Evolutionary conservation across 257 asterid genomes (phyloP), one percentile per base, ranked within the genome.

Genomic region (Anisodus tanguticus): DNA sequence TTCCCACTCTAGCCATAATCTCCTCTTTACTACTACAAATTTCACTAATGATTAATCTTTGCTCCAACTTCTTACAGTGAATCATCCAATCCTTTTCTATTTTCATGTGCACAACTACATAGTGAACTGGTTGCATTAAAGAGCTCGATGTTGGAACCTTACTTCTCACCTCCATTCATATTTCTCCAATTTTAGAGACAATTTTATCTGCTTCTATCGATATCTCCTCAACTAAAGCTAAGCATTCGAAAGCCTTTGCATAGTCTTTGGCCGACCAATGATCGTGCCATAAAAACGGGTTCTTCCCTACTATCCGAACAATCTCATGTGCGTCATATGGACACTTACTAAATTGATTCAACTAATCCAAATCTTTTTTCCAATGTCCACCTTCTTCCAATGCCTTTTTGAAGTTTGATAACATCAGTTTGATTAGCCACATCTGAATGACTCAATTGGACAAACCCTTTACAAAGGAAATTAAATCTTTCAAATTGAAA

Each of bases 51-150:
- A 91, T 94, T 49, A 86, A 80, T 84, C 97, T 89, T 76, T 90
- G 95, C 90, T 95, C 98, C 66, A 90, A 85, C 68, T 96, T 96
- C 88, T 91, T 93, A 88, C 99, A 96, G 80, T 96, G 99, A 83
- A 96, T 94, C 95, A 92, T 93, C 99, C 99, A 94, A 77, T 96
- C 99, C 77, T 90, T 96, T 83, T 94, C 99, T 16, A 96, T 93
- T 88, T 98, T 96, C 99, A 93, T 94, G 89, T 96, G 99, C 60
- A 96, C 98, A 12, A 98, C 97, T 12, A 93, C 86, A 74, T 89
- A 96, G 3, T 94, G 96, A 81, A 83, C 86, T 5, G 67, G 84
- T 66, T 83, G 80, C 11, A 69, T 49, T 51, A 43, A 74, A 74
- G 80, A 74, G 43, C 43, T 49, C 49, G 13, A 55, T 15, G 22